phyloP scores from a whole-genome alignment of 75 land plant genomes.

The Pinus albicaulis region DNA sequence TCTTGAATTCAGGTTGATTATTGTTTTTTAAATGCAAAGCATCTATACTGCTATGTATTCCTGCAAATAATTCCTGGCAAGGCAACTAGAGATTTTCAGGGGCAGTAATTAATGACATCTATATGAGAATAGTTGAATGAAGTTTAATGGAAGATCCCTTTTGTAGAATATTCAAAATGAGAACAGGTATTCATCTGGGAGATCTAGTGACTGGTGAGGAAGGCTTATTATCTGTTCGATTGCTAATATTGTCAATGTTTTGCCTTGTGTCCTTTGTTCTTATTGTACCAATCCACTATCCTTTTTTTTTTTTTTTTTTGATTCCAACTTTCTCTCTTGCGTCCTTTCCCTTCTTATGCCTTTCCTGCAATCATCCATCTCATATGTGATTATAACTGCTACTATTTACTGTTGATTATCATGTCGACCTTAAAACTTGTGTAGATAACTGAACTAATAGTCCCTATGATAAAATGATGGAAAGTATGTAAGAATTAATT shows the following conservation, averaged over 20 bases:
- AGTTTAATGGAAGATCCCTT: neutral
- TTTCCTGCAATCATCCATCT: too few relatives aligned
- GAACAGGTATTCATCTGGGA: too few relatives aligned
- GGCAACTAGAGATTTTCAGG: neutral
- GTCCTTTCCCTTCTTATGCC: neutral
- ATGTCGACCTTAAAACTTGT: too few relatives aligned
- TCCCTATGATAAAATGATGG: too few relatives aligned
- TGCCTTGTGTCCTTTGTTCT: too few relatives aligned
- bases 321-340: neutral
- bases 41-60: neutral
- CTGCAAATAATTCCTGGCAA: neutral
- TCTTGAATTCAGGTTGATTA: neutral
- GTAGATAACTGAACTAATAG: too few relatives aligned
- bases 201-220: too few relatives aligned
- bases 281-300: neutral
- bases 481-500: too few relatives aligned
- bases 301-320: neutral
- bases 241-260: too few relatives aligned
- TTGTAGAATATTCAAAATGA: neutral
- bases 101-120: neutral
- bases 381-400: too few relatives aligned
- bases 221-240: too few relatives aligned
- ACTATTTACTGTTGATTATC: too few relatives aligned
- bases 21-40: neutral
- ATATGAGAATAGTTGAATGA: neutral